Evolutionary conservation across 371 early-diverging fungal genomes (phyloP), one percentile per base, ranked within the genome.

Genomic region (Umbelopsis sp.): DNA sequence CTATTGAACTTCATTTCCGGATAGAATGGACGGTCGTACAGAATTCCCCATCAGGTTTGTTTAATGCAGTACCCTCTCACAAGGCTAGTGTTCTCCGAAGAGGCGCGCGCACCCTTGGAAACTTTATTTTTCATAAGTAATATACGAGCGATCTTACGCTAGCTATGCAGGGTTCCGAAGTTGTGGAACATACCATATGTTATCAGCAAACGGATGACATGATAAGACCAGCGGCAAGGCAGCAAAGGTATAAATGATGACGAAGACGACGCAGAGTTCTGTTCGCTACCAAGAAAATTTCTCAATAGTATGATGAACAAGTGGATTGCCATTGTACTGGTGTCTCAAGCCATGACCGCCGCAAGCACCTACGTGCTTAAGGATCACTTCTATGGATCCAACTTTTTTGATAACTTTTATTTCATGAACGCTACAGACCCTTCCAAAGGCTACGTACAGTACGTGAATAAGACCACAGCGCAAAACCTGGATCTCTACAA

Each of bases 401-500:
- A 62, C 11, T 77, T 80, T 20, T 77, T 80, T 52, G 73, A 83
- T 65, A 66, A 67, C 12, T 85, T 83, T 35, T 51, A 29, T 20
- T 84, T 77, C 57, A 81, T 77, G 50, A 72, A 69, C 14, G 74
- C 29, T 24, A 37, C 73, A 5, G 86, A 86, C 35, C 84, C 84
- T n/a, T 80, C 82, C 18, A 73, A 84, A 45, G 84, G 86, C 3
- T 67, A 72, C 50, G 85, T 85, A 6, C 32, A 80, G 24, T 85
- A 85, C 32, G 73, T 82, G 4, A 68, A 76, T 48, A 44, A 70
- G n/a, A 20, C 50, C 1, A 72, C 65, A 4, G 86, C 84, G 8
- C 48, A 63, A 29, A n/a, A 14, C 18, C 53, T 14, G 25, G 32
- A 20, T 24, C 24, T 57, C 70, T 65, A 46, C 65, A 35, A 35